phyloP scores from a whole-genome alignment of 176 grass and related monocot species.

The Carex parvula region DNA sequence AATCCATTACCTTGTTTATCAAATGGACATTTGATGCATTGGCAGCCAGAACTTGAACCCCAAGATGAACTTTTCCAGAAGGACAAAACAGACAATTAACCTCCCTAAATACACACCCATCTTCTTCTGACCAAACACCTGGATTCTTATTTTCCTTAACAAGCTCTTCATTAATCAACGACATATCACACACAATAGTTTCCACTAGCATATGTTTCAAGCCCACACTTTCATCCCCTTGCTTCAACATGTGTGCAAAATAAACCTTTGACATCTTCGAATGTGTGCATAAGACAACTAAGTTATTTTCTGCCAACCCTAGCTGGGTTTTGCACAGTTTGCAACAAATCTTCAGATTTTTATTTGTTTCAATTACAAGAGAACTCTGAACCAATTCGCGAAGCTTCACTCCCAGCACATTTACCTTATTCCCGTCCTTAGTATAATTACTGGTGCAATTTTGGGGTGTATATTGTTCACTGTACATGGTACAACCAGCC shows the following conservation, averaged over 20 bases:
- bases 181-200: slow-evolving; percentile 48
- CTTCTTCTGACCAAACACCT: slow-evolving; percentile 68
- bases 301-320: slow-evolving; percentile 52
- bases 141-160: slow-evolving; percentile 31
- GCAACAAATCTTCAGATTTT: slow-evolving; percentile 54
- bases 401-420: slow-evolving; percentile 39
- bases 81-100: slow-evolving; percentile 53
- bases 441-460: not conserved
- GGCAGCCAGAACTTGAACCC: slow-evolving; percentile 72
- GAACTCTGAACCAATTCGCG: slow-evolving; percentile 22
- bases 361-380: slow-evolving; percentile 2
- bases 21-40: slow-evolving; percentile 55
- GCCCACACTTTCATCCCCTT: slow-evolving; percentile 32
- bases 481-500: slow-evolving; percentile 34
- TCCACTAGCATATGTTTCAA: slow-evolving; percentile 29
- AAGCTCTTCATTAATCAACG: slow-evolving; percentile 46
- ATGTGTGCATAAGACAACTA: slow-evolving; percentile 39
- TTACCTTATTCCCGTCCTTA: slow-evolving; percentile 16
- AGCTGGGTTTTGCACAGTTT: slow-evolving; percentile 51
- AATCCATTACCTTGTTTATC: slow-evolving; percentile 51
- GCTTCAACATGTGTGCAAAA: slow-evolving; percentile 48
- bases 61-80: slow-evolving; percentile 37
- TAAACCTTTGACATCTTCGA: slow-evolving; percentile 54
- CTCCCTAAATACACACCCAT: slow-evolving; percentile 77
- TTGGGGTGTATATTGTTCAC: not conserved